Evolutionary conservation across 192 early-diverging fungal genomes (phyloP), one percentile per base, ranked within the genome.

Genomic region (Phycomyces nitens): DNA sequence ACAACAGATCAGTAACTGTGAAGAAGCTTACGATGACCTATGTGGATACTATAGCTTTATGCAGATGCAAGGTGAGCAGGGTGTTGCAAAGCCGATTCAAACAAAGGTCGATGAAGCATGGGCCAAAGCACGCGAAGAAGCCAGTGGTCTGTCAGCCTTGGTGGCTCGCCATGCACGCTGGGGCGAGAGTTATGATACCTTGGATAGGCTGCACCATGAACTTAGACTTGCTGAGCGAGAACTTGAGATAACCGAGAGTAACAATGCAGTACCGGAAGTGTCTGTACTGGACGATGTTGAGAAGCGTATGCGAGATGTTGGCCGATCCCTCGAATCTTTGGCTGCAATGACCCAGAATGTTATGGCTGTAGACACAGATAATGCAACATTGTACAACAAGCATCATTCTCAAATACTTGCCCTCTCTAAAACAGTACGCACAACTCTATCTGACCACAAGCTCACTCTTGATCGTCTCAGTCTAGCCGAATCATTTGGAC

Each of bases 21-120:
- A 69, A 63, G 68, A 61, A 21, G 53, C 53, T 9, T 69, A 69
- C 21, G 68, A 69, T 42, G 68, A 69, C 20, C 51, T 61, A 11
- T 49, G 52, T 15, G 54, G 52, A 51, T 69, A 69, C 14, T 55
- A 56, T 38, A 44, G 40, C 11, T 43, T 42, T 26, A 69, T 69
- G n/a, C 29, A 58, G 22, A 53, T 53, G 8, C 68, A 69, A 21
- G 51, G 39, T 11, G 53, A 27, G 15, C 49, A 53, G 7, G 53
- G 20, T 11, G 10, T 21, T 14, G 53, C 43, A 29, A 16, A 38
- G n/a, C 7, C 18, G 0, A 40, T 50, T 20, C 64, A 65, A 50
- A 24, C 53, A 14, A 27, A 65, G 21, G 64, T 65, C 0, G 64
- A 65, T 22, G 4, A 10, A 7, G n/a, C 24, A 10, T 57, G 64